Base-by-base conservation (phyloP, 1,284 basidiomycete species). In the Agroathelia rolfsii region DNA sequence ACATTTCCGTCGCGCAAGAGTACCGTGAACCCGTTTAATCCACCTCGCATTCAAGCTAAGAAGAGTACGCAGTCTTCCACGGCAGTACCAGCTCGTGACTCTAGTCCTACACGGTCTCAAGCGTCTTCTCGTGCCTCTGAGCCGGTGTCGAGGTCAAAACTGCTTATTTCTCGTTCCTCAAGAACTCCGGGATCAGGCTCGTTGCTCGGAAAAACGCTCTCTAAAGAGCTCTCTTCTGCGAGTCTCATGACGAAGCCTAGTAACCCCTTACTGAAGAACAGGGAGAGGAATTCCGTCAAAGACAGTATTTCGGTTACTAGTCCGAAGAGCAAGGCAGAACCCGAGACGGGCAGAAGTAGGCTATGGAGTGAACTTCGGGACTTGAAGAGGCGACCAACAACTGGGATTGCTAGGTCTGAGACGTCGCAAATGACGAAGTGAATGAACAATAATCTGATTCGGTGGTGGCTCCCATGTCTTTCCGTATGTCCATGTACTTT, bases 351-450 rank as follows among this genome's bases (percentile, higher is more conserved):
- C 33, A 55, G 64, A 38, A 62, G 65, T 44, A 61, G 59, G 38
- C 47, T 79, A 35, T 77, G 76, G 73, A 62, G 61, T 33, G 76
- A 78, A 43, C 53, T 80, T 24, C 64, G 63, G 46, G 66, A 66
- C 36, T 58, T 72, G 26, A 68, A 61, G 45, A 56, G 58, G 40
- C 63, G 61, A 46, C 55, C 69, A 38, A 54, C 59, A 20, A 54
- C 69, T 25, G 58, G 60, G 28, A 67, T 62, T 23, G 61, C 62
- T 30, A 48, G 50, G 36, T 59, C 61, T 31, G 19, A 18, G 14
- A 30, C 16, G 28, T n/a, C n/a, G n/a, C n/a, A n/a, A n/a, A n/a
- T n/a, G n/a, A n/a, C n/a, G n/a, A n/a, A n/a, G n/a, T n/a, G n/a
- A n/a, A n/a, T n/a, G n/a, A n/a, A n/a, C n/a, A n/a, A n/a, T n/a